Base-by-base conservation (phyloP, 106 monocot species). In the Alisma plantagoaquatica region DNA sequence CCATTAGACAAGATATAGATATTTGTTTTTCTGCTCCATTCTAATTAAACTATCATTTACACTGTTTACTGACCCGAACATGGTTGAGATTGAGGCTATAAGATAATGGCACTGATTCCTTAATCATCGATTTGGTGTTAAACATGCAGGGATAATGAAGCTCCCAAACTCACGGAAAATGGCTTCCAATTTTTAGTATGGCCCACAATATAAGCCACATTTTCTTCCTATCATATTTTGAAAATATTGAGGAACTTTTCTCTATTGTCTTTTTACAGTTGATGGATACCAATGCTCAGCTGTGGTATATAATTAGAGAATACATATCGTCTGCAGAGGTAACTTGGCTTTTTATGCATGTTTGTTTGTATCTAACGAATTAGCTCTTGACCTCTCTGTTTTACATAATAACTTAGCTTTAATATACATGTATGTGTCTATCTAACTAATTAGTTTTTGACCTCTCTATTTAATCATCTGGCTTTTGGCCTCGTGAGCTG, bases 251-350 rank as follows among this genome's bases (percentile, higher is more conserved):
- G 0, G 43, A 30, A 57, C 66, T 11, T 67, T 66, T 25, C 52
- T 15, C 54, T 50, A 57, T 29, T 41, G 19, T 57, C 47, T 56
- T 29, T 41, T 29, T 3, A 33, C 81, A 98, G 96, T 74, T 98
- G 45, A 85, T 98, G 96, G 96, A 90, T 43, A 98, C 96, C 53
- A 98, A 85, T 74, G 96, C 96, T 47, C 96, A 98, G 49, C 65
- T 98, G 41, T 96, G 89, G 89, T 85, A 89, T 59, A 96, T 96
- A 62, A 79, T 88, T 66, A 84, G 94, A 63, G 94, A 96, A 76
- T 96, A 96, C 47, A 96, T 96, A 21, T 88, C 88, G 46, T 70
- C 77, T 28, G 59, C 94, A 50, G 94, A 96, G 94, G 94, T 94
- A 69, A n/a, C n/a, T 64, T 38, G 23, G 46, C 24, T 67, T 49